Evolutionary conservation across 2,329 filamentous ascomycete genomes (phyloP).

Genomic region (Pleoardoris graminearum): DNA sequence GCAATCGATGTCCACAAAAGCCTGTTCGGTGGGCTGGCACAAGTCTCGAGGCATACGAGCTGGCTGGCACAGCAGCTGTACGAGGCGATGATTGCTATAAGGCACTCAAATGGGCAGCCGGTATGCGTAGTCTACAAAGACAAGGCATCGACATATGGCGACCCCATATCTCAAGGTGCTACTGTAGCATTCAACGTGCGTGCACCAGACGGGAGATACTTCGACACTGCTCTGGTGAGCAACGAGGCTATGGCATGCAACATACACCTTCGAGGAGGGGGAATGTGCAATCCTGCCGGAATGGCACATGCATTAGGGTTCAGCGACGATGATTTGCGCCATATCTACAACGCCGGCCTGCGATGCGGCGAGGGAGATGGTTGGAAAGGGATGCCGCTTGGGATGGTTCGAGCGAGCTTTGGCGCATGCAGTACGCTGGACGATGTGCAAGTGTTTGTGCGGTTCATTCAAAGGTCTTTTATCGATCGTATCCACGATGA

Average conservation of each 20-base stretch:
- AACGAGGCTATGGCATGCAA: constrained; percentile 57
- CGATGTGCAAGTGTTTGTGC: constrained; percentile 57
- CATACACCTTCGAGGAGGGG: constrained; percentile 65
- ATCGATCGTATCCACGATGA: not conserved
- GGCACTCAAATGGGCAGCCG: constrained; percentile 57
- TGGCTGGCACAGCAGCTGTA: constrained; percentile 58
- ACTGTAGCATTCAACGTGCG: constrained; percentile 67
- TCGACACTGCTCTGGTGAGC: constrained; percentile 64
- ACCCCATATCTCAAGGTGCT: constrained; percentile 60
- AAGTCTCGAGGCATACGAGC: constrained; percentile 61
- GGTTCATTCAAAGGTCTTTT: constrained; percentile 41
- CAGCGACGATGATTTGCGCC: constrained; percentile 58
- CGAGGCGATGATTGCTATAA: constrained; percentile 52
- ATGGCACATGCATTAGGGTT: constrained; percentile 54
- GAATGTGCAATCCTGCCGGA: constrained; percentile 59
- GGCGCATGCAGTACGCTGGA: constrained; percentile 63
- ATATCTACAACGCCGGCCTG: constrained; percentile 60
- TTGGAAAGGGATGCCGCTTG: constrained; percentile 58
- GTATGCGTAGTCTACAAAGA: constrained; percentile 62
- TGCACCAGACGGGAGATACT: constrained; percentile 55
- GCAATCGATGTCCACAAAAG: constrained; percentile 61
- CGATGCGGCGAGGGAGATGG: constrained; percentile 60
- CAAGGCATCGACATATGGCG: constrained; percentile 52
- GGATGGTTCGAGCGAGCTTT: constrained; percentile 63
- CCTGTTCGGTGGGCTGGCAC: constrained; percentile 62